These are phyloP conservation scores for Tetrapyrgos nigripes DNA, from an alignment of 1,284 basidiomycete genomes.

Conservation along the genomic window DNA sequence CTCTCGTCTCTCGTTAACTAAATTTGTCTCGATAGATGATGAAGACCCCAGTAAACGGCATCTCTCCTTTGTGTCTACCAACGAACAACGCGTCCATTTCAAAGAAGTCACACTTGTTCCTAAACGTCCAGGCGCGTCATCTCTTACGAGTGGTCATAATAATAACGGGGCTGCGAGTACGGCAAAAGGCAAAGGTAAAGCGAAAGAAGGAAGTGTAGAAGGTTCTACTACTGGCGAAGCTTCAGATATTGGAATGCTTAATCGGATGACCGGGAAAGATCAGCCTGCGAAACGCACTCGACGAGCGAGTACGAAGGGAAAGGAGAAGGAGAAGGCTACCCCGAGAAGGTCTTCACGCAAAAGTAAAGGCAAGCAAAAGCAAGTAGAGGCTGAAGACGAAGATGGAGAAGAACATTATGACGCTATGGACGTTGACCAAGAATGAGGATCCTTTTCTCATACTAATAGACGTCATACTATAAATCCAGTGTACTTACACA, in stretches of 20 bases:
- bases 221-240: constrained; percentile 2
- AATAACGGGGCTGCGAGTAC: neutral
- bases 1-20: constrained; percentile 2
- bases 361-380: constrained; percentile 6
- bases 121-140: constrained; percentile 29
- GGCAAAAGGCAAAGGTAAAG: constrained; percentile 10
- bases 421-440: neutral
- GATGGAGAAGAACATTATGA: constrained; percentile 7
- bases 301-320: constrained; percentile 13
- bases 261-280: constrained; percentile 7
- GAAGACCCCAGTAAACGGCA: constrained; percentile 52
- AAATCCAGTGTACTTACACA: neutral
- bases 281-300: neutral
- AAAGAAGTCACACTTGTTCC: constrained; percentile 61
- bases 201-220: constrained; percentile 9
- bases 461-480: no score
- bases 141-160: constrained; percentile 5
- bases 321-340: constrained; percentile 20
- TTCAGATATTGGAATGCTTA: neutral
- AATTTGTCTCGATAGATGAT: constrained; percentile 37
- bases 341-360: neutral
- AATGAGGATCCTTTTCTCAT: neutral
- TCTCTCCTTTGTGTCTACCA: constrained; percentile 59
- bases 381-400: constrained; percentile 15
- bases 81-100: constrained; percentile 69